phyloP scores from a whole-genome alignment of 495 filamentous ascomycete genomes.

The Amphirosellinia nigrospora region DNA sequence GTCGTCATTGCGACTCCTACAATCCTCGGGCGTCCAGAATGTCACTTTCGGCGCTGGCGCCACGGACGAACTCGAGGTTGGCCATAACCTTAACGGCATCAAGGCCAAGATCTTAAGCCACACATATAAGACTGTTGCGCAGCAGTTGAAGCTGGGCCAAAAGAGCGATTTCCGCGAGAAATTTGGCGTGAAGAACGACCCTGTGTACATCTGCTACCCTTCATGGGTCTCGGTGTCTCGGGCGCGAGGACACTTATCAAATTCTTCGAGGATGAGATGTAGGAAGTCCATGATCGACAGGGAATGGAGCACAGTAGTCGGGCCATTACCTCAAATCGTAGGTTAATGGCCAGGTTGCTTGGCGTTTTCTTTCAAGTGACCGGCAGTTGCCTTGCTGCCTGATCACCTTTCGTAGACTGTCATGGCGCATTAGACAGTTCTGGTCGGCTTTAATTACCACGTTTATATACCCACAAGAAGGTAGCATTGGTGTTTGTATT shows the following conservation, averaged over 20 bases:
- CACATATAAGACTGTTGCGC: constrained; percentile 77
- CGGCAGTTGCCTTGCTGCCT: constrained; percentile 1
- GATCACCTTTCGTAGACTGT: constrained; percentile 16
- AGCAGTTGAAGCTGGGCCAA: constrained; percentile 75
- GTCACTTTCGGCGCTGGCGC: constrained; percentile 86
- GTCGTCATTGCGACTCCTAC: constrained; percentile 73
- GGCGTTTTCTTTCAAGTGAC: constrained; percentile 2
- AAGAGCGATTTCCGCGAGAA: constrained; percentile 91
- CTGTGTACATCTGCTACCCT: constrained; percentile 81
- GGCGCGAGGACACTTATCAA: constrained; percentile 78
- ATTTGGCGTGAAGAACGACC: constrained; percentile 77
- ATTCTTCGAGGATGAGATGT: constrained; percentile 79
- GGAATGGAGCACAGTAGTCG: not conserved
- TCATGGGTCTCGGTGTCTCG: constrained; percentile 76
- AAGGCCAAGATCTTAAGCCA: constrained; percentile 74
- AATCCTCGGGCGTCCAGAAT: constrained; percentile 63
- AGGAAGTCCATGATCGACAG: constrained; percentile 23
- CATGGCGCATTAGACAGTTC: constrained; percentile 7
- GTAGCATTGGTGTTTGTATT: constrained; percentile 10
- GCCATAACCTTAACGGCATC: constrained; percentile 75
- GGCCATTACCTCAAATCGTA: not conserved
- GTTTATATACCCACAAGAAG: constrained; percentile 16
- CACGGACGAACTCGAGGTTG: constrained; percentile 67
- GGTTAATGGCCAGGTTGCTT: constrained; percentile 7
- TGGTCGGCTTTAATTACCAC: not conserved